Evolutionary conservation across 202 grass and related monocot genomes (phyloP).

Genomic region (Bolboschoenoplectus hybrid): DNA sequence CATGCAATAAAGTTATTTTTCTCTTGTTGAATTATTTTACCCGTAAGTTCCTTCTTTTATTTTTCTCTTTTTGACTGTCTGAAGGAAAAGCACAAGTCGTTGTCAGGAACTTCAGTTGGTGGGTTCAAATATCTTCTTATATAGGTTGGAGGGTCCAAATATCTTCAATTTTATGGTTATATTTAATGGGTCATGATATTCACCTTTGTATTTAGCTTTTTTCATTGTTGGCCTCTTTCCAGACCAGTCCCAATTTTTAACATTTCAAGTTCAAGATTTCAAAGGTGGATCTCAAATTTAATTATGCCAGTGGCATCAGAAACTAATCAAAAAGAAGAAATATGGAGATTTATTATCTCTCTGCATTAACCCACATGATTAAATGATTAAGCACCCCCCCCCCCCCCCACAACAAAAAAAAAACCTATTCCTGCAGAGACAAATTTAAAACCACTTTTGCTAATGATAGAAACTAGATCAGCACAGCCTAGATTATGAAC

Average conservation of each 20-base stretch:
- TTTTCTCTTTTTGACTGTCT: background rate
- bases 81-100: background rate
- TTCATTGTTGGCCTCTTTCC: too few relatives aligned
- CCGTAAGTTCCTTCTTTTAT: background rate
- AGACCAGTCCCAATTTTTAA: too few relatives aligned
- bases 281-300: background rate
- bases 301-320: background rate
- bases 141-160: background rate
- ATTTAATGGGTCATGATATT: too few relatives aligned
- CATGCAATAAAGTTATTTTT: background rate
- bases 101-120: background rate
- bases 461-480: background rate
- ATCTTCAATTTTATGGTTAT: background rate
- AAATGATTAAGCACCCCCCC: background rate
- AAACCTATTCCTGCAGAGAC: background rate
- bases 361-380: background rate
- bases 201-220: too few relatives aligned
- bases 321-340: background rate
- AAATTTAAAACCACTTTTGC: background rate
- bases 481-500: background rate
- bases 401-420: background rate
- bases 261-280: background rate
- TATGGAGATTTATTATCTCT: background rate
- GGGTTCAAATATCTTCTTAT: background rate
- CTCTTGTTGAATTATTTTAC: background rate